Base-by-base conservation (phyloP, 331 rosid genomes). In the Ulmus americana region DNA sequence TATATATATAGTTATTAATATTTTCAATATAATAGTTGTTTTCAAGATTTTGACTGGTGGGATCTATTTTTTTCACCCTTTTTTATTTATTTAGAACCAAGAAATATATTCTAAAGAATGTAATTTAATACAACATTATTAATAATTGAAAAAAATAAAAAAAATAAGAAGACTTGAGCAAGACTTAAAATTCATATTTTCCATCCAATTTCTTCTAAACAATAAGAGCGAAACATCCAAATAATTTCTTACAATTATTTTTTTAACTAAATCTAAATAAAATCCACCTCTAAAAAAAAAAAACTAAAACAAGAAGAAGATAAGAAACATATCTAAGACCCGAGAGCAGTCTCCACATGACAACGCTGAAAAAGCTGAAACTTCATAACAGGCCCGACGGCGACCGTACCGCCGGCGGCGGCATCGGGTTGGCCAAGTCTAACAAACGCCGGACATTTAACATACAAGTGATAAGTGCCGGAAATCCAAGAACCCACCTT, bases 401-500 rank as follows among this genome's bases (percentile, higher is more conserved):
- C 74, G 52, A 69, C 8, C 1, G 51, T 69, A 1, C 8, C 49
- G 20, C 64, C 47, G 5, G 1, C 8, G 1, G 51, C 70, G 1
- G 7, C 49, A 15, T 59, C 47, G 6, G 1, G 39, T 45, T 68
- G 68, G 0, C 70, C 69, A 8, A 84, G 64, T 22, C 48, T 68
- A 6, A 89, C 74, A 69, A 70, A 82, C 6, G 91, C 89, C 0
- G 96, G 91, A 39, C 96, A 89, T 35, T 77, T 82, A 0, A 75
- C 95, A 18, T 75, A 45, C 57, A 91, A 22, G 28, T 76, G 83
- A 53, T 89, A 89, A 58, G 54, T 73, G 6, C 84, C 83, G 50
- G 96, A 86, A 50, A 76, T 64, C 91, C 95, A 86, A 5, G 87
- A 68, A 1, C 96, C 95, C 0, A 89, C 96, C 52, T 86, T 82